Evolutionary conservation across 306 rosid genomes (phyloP).

Genomic region (Cyamopsis tetragonoloba): DNA sequence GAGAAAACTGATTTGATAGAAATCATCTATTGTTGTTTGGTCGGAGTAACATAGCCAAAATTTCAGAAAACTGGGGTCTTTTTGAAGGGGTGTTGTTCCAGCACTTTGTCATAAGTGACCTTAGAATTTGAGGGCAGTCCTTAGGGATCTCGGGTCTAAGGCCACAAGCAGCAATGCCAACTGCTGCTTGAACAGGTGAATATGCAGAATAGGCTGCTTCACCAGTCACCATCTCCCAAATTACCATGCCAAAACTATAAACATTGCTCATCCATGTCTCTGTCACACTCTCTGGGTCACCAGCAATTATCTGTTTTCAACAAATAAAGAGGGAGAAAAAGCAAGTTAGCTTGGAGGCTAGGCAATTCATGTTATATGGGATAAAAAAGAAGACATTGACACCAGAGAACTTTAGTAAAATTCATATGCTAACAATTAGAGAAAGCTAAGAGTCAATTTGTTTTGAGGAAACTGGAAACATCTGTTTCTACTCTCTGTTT

Average conservation of each 20-base stretch:
- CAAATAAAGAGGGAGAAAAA: not conserved
- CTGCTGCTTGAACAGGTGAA: slow-evolving; percentile 93
- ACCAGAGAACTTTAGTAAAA: too few relatives aligned
- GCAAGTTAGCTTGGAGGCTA: slow-evolving; percentile 5
- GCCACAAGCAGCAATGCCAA: slow-evolving; percentile 92
- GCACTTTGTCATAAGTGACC: slow-evolving; percentile 71
- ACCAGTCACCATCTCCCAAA: slow-evolving; percentile 86
- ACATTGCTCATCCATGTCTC: slow-evolving; percentile 94
- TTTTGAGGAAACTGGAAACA: too few relatives aligned
- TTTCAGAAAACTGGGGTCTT: slow-evolving; percentile 82
- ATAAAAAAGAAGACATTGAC: not conserved
- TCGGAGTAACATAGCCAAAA: slow-evolving; percentile 48
- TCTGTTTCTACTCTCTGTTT: too few relatives aligned
- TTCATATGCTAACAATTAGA: not conserved
- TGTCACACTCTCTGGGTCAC: slow-evolving; percentile 80
- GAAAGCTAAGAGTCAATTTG: too few relatives aligned
- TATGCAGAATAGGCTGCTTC: slow-evolving; percentile 81
- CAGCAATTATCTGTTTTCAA: slow-evolving; percentile 69
- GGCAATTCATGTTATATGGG: not conserved
- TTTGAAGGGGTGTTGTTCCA: slow-evolving; percentile 83
- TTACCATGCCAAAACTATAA: slow-evolving; percentile 81
- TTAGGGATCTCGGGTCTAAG: slow-evolving; percentile 87
- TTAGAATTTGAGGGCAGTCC: slow-evolving; percentile 76
- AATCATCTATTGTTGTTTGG: slow-evolving; percentile 45
- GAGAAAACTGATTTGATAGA: too few relatives aligned